Base-by-base conservation (phyloP, 2,329 filamentous ascomycete genomes). In the Ophiostoma pallidulum region DNA sequence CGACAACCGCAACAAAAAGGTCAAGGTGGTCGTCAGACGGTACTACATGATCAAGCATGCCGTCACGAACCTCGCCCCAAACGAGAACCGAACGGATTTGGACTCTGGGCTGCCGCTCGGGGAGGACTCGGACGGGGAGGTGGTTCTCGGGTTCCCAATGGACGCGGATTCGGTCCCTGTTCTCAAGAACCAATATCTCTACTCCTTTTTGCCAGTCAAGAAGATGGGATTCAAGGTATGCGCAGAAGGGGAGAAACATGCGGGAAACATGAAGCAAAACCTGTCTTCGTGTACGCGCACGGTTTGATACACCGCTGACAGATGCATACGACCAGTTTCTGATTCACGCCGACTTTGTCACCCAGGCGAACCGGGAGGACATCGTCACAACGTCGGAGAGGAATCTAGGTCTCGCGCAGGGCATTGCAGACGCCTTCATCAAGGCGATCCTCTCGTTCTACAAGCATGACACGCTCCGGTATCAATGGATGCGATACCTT, bases 301-400 rank as follows among this genome's bases (percentile, higher is more conserved):
- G 24, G n/a, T n/a, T n/a, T 28, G 6, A 28, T 6, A 28, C 24
- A 28, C 12, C 38, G 22, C 54, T 29, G 1, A 28, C 26, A 42
- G 24, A 28, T 28, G 24, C 6, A 28, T 28, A 6, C 5, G 5
- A 5, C 59, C 37, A 47, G 45, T 74, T 75, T 37, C 54, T 74
- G 2, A 69, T 76, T 10, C 71, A 75, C 8, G 62, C 68, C 7
- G 71, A 75, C 51, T 75, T 75, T 47, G 68, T 70, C 33, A 73
- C 67, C 0, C 55, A 65, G 14, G 70, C 68, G 4, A 71, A 59
- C 51, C 60, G 72, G 0, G 59, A 74, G 51, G 66, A 69, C 40
- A 60, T 74, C 4, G 56, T 65, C 1, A 51, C 51, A 0, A 58
- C 57, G 3, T 71, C 69, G 0, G 41, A 28, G 1, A 54, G 70